Percentiles rank a stretch among this genome's conserved stretches.
Evolutionary conservation across 306 rosid genomes (phyloP).

Genomic region (Quillaja saponaria): DNA sequence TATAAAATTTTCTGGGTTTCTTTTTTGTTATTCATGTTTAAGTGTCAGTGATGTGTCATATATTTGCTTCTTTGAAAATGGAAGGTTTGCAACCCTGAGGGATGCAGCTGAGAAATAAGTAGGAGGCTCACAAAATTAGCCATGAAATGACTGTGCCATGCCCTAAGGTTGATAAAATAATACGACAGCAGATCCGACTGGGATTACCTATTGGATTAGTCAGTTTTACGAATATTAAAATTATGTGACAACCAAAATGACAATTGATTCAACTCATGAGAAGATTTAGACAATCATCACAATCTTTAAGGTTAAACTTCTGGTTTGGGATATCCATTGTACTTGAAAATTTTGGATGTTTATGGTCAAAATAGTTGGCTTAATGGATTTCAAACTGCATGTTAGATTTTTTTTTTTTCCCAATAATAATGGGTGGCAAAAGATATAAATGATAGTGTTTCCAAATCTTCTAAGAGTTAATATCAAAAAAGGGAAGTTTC

Average conservation of each 20-base stretch:
- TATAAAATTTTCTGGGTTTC: too few species aligned
- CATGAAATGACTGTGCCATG: neutral
- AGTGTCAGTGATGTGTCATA: too few species aligned
- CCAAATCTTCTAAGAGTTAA: neutral
- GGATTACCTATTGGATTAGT: neutral
- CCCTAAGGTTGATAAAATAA: neutral
- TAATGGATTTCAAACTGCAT: too few species aligned
- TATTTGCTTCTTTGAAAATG: too few species aligned
- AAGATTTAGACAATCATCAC: neutral
- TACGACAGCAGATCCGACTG: neutral
- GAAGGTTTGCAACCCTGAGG: too few species aligned
- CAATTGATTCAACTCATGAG: neutral
- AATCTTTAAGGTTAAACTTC: neutral
- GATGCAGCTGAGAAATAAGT: neutral
- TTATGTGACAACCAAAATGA: neutral
- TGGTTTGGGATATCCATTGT: neutral
- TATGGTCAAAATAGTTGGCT: neutral
- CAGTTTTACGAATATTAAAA: neutral
- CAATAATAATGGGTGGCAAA: too few species aligned
- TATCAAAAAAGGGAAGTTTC: neutral
- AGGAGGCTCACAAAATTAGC: neutral
- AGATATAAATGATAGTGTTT: too few species aligned
- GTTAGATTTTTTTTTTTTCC: too few species aligned
- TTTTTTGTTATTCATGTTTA: too few species aligned
- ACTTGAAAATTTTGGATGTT: neutral